Percentiles rank a stretch among this genome's conserved stretches.
Conservation (phyloP, 306 rosid species). For the Castanea mollissima region DNA sequence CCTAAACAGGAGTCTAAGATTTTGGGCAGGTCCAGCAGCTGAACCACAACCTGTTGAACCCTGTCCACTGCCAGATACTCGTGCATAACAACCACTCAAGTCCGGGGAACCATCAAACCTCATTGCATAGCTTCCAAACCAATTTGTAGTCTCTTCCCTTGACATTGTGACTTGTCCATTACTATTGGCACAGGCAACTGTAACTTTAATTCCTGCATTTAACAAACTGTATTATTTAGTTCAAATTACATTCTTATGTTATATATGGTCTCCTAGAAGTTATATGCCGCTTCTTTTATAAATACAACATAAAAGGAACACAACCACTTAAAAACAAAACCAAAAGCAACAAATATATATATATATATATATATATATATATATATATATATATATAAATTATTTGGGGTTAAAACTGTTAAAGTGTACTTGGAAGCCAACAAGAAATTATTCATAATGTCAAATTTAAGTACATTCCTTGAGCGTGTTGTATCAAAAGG, state of each 20-base stretch:
- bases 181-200: slow-evolving; percentile 55
- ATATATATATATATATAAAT: too few relatives aligned
- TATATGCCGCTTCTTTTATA: not conserved
- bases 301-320: too few relatives aligned
- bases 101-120: slow-evolving; percentile 76
- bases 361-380: too few relatives aligned
- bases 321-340: too few relatives aligned
- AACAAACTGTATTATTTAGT: not conserved
- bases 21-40: slow-evolving; percentile 64
- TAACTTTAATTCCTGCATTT: slow-evolving; percentile 72
- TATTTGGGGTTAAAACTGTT: too few relatives aligned
- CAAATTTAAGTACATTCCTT: too few relatives aligned
- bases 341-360: too few relatives aligned
- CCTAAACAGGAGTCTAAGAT: slow-evolving; percentile 66
- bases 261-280: not conserved
- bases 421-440: not conserved
- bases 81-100: slow-evolving; percentile 55
- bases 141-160: slow-evolving; percentile 79
- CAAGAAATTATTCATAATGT: not conserved
- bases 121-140: slow-evolving; percentile 68
- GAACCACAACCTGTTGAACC: slow-evolving; percentile 53
- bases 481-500: too few relatives aligned
- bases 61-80: slow-evolving; percentile 46
- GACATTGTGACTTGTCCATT: slow-evolving; percentile 59
- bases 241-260: not conserved